Evolutionary conservation across 768 basidiomycete species (phyloP).

Genomic region (Tephrocybe sp.): DNA sequence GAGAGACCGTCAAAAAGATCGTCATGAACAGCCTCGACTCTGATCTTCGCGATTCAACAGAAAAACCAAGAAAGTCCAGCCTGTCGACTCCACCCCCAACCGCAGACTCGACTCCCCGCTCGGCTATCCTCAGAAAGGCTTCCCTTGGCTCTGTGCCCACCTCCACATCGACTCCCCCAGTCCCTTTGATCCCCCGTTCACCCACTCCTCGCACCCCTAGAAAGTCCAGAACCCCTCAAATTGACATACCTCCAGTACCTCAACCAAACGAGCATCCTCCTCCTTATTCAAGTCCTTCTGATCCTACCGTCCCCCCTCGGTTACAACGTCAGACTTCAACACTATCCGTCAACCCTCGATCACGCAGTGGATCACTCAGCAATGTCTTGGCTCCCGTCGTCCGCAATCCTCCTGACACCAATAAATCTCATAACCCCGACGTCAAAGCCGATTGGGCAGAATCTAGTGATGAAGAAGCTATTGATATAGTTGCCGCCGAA

Average conservation of each 20-base stretch:
- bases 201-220: constrained; percentile 35
- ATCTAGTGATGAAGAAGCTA: constrained; percentile 85
- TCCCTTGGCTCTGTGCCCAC: constrained; percentile 33
- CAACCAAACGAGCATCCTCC: constrained; percentile 60
- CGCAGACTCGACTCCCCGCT: constrained; percentile 24
- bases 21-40: constrained; percentile 32
- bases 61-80: constrained; percentile 47
- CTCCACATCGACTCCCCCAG: constrained; percentile 26
- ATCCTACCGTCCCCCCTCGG: constrained; percentile 29
- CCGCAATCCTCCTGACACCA: constrained; percentile 31
- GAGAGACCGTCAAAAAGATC: constrained; percentile 62
- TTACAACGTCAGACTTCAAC: constrained; percentile 41
- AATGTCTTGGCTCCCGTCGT: constrained; percentile 55
- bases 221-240: constrained; percentile 30
- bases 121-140: constrained; percentile 36
- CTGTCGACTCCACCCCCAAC: constrained; percentile 47
- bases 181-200: constrained; percentile 39
- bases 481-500: constrained; percentile 77
- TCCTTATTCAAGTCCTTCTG: constrained; percentile 48
- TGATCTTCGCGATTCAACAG: constrained; percentile 39
- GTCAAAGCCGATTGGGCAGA: constrained; percentile 70
- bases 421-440: constrained; percentile 38
- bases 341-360: constrained; percentile 40
- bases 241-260: constrained; percentile 26
- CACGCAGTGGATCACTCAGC: constrained; percentile 54